Conservation (phyloP, 1,139 yeast genomes). For the Candida sp. region DNA sequence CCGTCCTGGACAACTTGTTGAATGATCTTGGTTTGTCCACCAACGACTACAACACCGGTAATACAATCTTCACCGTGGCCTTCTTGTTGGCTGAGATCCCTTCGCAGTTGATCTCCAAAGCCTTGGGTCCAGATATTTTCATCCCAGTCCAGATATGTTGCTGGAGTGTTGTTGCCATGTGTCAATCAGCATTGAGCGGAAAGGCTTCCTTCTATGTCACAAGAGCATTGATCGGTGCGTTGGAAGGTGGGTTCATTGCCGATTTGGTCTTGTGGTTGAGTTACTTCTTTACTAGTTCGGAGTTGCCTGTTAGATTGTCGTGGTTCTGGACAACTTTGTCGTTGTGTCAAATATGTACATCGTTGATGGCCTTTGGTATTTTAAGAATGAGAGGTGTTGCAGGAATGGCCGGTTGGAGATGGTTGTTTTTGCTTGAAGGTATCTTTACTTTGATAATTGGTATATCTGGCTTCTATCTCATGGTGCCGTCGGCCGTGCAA, state of each 20-base stretch:
- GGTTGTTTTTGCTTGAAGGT: slow-evolving; percentile 72
- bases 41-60: slow-evolving; percentile 35
- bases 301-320: slow-evolving; percentile 29
- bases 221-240: slow-evolving; percentile 30
- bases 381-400: slow-evolving; percentile 28
- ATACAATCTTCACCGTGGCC: slow-evolving; percentile 29
- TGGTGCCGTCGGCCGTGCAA: slow-evolving; percentile 64
- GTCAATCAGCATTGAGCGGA: slow-evolving; percentile 28
- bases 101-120: slow-evolving; percentile 34
- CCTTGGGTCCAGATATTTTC: slow-evolving; percentile 34
- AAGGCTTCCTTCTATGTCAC: slow-evolving; percentile 29
- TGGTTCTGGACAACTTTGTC: slow-evolving; percentile 20
- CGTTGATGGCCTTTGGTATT: slow-evolving; percentile 40
- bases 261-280: slow-evolving; percentile 32
- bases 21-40: slow-evolving; percentile 30
- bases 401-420: slow-evolving; percentile 58
- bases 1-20: slow-evolving; percentile 34
- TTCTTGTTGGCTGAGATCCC: slow-evolving; percentile 38
- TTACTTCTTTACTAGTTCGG: slow-evolving; percentile 31
- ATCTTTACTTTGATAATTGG: slow-evolving; percentile 60
- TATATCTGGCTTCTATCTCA: slow-evolving; percentile 50
- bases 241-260: slow-evolving; percentile 38
- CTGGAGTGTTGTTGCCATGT: slow-evolving; percentile 35
- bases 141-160: slow-evolving; percentile 36
- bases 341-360: slow-evolving; percentile 33